phyloP scores from a whole-genome alignment of 371 early-diverging fungal genomes.

The Mucor indicus region DNA sequence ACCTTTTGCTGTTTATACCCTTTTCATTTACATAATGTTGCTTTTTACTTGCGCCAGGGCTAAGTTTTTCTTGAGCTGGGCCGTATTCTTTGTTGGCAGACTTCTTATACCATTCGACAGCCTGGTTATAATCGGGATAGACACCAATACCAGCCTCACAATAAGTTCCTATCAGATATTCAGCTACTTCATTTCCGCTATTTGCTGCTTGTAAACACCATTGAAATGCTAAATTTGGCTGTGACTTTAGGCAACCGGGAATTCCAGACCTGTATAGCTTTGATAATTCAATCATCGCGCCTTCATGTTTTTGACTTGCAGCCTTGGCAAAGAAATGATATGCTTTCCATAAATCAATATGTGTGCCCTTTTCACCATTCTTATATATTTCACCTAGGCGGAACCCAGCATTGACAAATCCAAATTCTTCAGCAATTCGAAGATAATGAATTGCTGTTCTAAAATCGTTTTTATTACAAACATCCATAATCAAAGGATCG shows the following conservation, averaged over 20 bases:
- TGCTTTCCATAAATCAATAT: constrained; percentile 16
- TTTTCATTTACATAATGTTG: background rate
- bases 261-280: constrained; percentile 31
- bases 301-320: constrained; percentile 28
- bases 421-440: constrained; percentile 25
- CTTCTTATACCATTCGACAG: constrained; percentile 26
- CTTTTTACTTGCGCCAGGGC: background rate
- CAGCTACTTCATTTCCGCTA: constrained; percentile 29
- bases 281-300: constrained; percentile 37
- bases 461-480: background rate
- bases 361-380: constrained; percentile 13
- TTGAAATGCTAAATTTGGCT: constrained; percentile 26
- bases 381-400: constrained; percentile 28
- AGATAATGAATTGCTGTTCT: constrained; percentile 28
- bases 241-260: constrained; percentile 18
- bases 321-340: constrained; percentile 35
- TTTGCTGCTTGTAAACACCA: constrained; percentile 43
- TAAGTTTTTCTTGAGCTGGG: constrained; percentile 16
- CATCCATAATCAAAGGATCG: background rate
- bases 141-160: constrained; percentile 30
- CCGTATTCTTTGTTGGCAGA: constrained; percentile 28
- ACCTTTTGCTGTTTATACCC: background rate
- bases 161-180: constrained; percentile 34
- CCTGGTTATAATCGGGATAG: constrained; percentile 13
- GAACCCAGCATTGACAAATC: constrained; percentile 20